Evolutionary conservation across 768 basidiomycete species (phyloP).

Genomic region (Chalciporus piperatus): DNA sequence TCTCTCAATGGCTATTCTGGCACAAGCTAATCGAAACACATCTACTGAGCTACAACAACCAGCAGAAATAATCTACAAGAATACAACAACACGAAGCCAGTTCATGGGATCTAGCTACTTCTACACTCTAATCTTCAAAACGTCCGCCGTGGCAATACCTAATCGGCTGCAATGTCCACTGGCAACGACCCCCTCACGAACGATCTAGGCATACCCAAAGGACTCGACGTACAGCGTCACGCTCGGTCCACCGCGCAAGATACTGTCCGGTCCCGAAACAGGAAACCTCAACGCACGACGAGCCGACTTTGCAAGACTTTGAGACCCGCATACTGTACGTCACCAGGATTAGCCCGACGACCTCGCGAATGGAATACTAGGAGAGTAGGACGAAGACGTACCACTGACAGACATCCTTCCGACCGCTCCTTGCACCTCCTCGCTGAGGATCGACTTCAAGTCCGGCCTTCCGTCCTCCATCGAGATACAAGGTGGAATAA

Average conservation of each 20-base stretch:
- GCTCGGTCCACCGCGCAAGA: conserved; percentile 37
- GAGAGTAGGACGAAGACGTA: conserved; percentile 20
- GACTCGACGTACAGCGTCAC: conserved; percentile 38
- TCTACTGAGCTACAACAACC: too few relatives aligned
- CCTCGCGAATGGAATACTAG: background rate
- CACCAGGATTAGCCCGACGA: background rate
- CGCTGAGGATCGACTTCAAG: conserved; percentile 33
- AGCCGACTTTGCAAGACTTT: conserved; percentile 37
- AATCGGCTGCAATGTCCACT: background rate
- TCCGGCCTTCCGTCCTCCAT: conserved; percentile 43
- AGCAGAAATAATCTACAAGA: background rate
- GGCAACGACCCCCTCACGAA: background rate
- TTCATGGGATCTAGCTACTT: background rate
- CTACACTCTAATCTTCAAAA: background rate
- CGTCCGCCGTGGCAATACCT: background rate
- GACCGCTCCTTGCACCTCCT: conserved; percentile 34
- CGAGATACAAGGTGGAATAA: conserved; percentile 19
- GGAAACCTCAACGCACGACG: conserved; percentile 39
- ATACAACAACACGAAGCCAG: background rate
- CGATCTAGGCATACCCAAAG: conserved; percentile 39
- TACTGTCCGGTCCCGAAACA: conserved; percentile 23
- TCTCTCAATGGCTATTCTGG: too few relatives aligned
- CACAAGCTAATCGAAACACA: too few relatives aligned
- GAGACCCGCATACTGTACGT: conserved; percentile 48
- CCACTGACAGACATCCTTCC: conserved; percentile 50